A percentile compares a stretch with the other conserved stretches of the same genome.
These are phyloP conservation scores for Acacia concinna DNA, from an alignment of 331 rosid genomes.

Conservation along the genomic window DNA sequence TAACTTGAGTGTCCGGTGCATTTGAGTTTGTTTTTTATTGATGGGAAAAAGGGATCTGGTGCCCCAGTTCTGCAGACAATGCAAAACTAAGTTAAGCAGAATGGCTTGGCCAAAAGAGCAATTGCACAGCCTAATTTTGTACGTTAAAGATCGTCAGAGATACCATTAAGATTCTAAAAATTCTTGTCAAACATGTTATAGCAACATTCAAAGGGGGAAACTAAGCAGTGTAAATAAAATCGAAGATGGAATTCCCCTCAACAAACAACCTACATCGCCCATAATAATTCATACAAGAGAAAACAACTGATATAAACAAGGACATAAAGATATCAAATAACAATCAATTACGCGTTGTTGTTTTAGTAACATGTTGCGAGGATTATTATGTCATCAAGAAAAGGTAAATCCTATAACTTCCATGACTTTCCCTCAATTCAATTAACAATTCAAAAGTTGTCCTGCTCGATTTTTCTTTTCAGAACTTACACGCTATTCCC, in stretches of 20 bases:
- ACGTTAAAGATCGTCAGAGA: neutral
- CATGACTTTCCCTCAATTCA: neutral
- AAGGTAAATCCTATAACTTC: neutral
- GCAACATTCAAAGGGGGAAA: neutral
- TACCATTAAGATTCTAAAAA: neutral
- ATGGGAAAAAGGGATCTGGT: neutral
- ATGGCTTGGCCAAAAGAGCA: neutral
- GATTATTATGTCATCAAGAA: neutral
- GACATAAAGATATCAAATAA: neutral
- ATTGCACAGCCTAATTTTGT: neutral
- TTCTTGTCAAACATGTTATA: neutral
- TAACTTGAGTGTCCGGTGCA: neutral
- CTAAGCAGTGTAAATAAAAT: neutral
- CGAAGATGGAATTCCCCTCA: neutral
- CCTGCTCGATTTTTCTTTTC: neutral
- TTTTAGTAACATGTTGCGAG: neutral
- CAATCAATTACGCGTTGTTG: neutral
- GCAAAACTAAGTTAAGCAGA: neutral
- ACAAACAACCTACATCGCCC: neutral
- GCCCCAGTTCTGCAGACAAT: slow-evolving; percentile 7
- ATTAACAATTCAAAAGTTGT: slow-evolving; percentile 3
- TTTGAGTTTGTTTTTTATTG: neutral
- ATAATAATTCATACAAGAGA: neutral
- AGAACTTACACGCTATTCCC: neutral
- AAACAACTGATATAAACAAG: neutral